Evolutionary conservation across 208 protist genomes (phyloP).

Genomic region (Acanthamoeba divionensis): DNA sequence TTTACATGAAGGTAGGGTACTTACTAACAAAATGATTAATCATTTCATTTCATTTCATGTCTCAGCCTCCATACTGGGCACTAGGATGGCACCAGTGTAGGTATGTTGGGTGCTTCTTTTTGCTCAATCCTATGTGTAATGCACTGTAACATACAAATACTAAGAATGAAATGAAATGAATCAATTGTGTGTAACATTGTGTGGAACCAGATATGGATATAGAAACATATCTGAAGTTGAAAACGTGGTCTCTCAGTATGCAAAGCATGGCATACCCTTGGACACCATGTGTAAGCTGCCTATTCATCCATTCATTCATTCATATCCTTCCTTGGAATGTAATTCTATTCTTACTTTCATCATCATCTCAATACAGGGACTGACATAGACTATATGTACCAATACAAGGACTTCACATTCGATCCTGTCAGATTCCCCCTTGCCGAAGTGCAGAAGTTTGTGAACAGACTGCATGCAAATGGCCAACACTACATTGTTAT

Average conservation of each 20-base stretch:
- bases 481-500: conserved; percentile 63
- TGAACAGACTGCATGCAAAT: conserved; percentile 53
- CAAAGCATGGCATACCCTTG: conserved; percentile 76
- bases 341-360: background rate
- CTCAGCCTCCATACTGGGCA: conserved; percentile 51
- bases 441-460: conserved; percentile 30
- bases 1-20: too few species aligned
- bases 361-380: conserved; percentile 50
- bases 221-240: conserved; percentile 61
- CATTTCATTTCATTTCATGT: too few species aligned
- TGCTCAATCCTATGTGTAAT: too few species aligned
- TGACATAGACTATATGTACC: conserved; percentile 85
- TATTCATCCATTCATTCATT: background rate
- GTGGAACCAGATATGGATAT: conserved; percentile 84
- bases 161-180: too few species aligned
- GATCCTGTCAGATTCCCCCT: conserved; percentile 46
- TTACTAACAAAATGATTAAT: too few species aligned
- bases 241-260: conserved; percentile 75
- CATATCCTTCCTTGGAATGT: background rate
- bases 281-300: conserved; percentile 76
- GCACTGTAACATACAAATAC: too few species aligned
- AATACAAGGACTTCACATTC: conserved; percentile 70
- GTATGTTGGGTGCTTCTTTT: too few species aligned
- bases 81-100: conserved; percentile 82
- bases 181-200: too few species aligned